Percentiles rank a stretch among this genome's conserved stretches.
phyloP scores from a whole-genome alignment of 148 eudicot genomes.

The Chenopodium quinoa region DNA sequence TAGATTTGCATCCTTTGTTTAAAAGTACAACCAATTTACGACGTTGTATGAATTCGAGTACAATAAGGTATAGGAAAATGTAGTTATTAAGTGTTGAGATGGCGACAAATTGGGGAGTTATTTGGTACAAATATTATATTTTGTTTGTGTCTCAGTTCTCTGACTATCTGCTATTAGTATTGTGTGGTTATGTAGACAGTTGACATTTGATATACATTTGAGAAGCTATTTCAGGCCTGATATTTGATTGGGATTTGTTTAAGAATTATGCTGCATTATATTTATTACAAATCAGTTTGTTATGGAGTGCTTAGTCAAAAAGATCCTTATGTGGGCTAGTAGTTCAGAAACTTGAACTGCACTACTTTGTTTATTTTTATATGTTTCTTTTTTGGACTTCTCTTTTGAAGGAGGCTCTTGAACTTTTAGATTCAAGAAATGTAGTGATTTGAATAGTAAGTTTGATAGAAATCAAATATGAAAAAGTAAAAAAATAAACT shows the following conservation, averaged over 20 bases:
- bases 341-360: neutral
- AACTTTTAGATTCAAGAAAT: neutral
- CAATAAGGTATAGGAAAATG: neutral
- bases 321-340: neutral
- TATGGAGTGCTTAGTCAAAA: no score
- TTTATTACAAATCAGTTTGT: no score
- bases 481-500: neutral
- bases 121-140: neutral
- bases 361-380: neutral
- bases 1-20: neutral
- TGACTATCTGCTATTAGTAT: neutral
- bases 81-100: neutral
- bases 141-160: neutral
- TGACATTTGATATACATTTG: neutral
- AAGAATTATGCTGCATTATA: neutral
- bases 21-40: neutral
- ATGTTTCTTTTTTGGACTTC: neutral
- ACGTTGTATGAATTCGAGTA: no score
- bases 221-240: neutral
- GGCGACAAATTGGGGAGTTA: neutral
- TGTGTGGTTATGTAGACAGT: neutral
- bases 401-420: neutral
- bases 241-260: neutral
- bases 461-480: neutral
- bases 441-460: neutral